Percentiles rank a stretch among this genome's conserved stretches.
Evolutionary conservation across 2,329 filamentous ascomycete species (phyloP).

Genomic region (Cladorrhinum sp.): DNA sequence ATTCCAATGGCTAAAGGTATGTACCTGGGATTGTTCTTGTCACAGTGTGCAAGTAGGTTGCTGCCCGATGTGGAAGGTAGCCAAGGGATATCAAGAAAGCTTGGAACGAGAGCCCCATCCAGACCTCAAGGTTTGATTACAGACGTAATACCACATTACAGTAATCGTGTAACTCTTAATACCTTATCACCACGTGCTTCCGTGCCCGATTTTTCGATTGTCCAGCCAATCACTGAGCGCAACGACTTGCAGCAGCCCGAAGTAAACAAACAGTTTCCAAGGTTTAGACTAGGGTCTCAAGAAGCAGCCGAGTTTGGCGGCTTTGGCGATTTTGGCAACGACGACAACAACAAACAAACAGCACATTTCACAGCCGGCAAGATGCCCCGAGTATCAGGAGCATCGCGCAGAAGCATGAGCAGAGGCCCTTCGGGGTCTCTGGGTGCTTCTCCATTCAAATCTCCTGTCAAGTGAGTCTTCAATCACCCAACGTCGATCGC

Average conservation of each 20-base stretch:
- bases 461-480: conserved; percentile 52
- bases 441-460: conserved; percentile 54
- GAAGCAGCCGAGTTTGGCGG: conserved; percentile 4
- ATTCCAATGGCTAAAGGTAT: neutral
- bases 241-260: conserved; percentile 14
- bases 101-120: neutral
- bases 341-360: conserved; percentile 7
- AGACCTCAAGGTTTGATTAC: neutral
- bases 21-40: too few relatives aligned
- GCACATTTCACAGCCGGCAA: conserved; percentile 24
- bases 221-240: conserved; percentile 17
- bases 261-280: conserved; percentile 29
- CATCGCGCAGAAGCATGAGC: conserved; percentile 47
- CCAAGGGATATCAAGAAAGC: neutral
- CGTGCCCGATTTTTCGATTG: neutral
- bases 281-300: neutral
- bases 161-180: neutral
- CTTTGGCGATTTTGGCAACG: conserved; percentile 17
- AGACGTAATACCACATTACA: neutral
- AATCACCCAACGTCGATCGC: neutral
- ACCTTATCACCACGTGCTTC: conserved; percentile 20
- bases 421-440: conserved; percentile 48
- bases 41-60: neutral
- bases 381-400: conserved; percentile 60
- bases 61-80: neutral